Evolutionary conservation across 371 early-diverging fungal genomes (phyloP), one percentile per base, ranked within the genome.

Genomic region (Chytridium lagenaria): DNA sequence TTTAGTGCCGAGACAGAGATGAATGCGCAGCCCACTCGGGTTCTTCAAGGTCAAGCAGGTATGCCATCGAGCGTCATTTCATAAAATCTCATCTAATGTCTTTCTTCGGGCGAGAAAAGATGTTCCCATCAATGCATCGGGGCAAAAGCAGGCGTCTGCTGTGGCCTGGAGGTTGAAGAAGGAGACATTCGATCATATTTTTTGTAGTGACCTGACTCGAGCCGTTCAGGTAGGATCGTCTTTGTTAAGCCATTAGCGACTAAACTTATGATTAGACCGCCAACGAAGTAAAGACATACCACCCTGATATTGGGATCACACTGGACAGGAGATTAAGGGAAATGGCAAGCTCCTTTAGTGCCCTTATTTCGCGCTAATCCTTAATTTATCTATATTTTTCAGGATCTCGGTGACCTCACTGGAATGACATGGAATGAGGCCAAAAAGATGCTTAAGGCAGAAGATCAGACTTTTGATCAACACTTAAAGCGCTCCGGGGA

Each of bases 351-450:
- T 38, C 61, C 31, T 61, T n/a, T 44, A 7, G 37, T 61, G n/a
- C 7, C 7, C 5, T 0, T 36, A 7, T 2, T 44, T 10, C 16
- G 23, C 5, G 28, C 1, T 3, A 12, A 16, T 26, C 34, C 39
- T 36, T n/a, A 19, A 30, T 55, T 39, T 3, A 39, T 1, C 67
- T 49, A 52, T 37, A 55, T 30, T 2, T n/a, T 50, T 12, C 33
- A 83, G 80, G 71, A 85, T 67, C 66, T 84, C 0, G 83, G 80
- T 33, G 80, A 83, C 55, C 73, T 85, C 44, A 80, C 83, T 5
- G 84, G 86, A 5, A 59, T 78, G 44, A 38, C 79, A 10, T 78
- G 83, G 80, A 74, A 80, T 7, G 64, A 71, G 28, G 82, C 82
- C 26, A 83, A 84, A 68, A 39, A 57, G 30, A 59, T 79, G 15